Conservation (phyloP, 805 yeast genomes). For the Kuraishia hungarica region DNA sequence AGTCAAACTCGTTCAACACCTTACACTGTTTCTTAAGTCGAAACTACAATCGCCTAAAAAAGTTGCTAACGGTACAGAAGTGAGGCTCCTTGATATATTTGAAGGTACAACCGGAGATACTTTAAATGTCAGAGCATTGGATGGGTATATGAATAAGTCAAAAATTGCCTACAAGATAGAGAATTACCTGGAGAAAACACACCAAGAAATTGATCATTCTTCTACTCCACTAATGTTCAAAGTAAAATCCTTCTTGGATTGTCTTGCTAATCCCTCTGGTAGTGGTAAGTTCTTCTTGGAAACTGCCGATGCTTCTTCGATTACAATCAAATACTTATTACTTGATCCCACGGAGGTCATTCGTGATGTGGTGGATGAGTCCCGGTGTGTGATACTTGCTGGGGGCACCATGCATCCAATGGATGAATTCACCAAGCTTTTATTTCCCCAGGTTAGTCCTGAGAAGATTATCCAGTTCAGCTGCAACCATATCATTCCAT, state of each 20-base stretch:
- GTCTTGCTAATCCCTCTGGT: conserved; percentile 62
- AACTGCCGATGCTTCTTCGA: conserved; percentile 18
- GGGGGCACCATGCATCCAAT: conserved; percentile 65
- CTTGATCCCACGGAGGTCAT: conserved; percentile 74
- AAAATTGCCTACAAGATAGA: conserved; percentile 84
- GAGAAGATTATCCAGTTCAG: conserved; percentile 43
- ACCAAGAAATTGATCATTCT: conserved; percentile 4
- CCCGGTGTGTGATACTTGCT: conserved; percentile 68
- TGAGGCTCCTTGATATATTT: conserved; percentile 46
- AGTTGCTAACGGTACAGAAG: conserved; percentile 42
- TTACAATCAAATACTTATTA: conserved; percentile 55
- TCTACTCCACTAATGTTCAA: conserved; percentile 56
- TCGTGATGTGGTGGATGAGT: conserved; percentile 51
- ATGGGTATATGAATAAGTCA: conserved; percentile 51
- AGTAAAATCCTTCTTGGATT: conserved; percentile 53
- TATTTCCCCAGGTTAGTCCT: conserved; percentile 36
- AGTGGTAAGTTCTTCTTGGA: conserved; percentile 77
- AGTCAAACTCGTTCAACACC: conserved; percentile 41
- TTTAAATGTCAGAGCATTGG: conserved; percentile 60
- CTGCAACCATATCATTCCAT: conserved; percentile 83
- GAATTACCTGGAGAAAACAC: conserved; percentile 40
- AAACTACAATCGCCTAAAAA: conserved; percentile 17
- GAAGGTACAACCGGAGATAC: conserved; percentile 56
- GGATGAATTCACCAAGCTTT: conserved; percentile 3
- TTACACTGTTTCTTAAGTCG: conserved; percentile 38